Conservation (phyloP, 306 rosid species). For the Calophaca sinica region DNA sequence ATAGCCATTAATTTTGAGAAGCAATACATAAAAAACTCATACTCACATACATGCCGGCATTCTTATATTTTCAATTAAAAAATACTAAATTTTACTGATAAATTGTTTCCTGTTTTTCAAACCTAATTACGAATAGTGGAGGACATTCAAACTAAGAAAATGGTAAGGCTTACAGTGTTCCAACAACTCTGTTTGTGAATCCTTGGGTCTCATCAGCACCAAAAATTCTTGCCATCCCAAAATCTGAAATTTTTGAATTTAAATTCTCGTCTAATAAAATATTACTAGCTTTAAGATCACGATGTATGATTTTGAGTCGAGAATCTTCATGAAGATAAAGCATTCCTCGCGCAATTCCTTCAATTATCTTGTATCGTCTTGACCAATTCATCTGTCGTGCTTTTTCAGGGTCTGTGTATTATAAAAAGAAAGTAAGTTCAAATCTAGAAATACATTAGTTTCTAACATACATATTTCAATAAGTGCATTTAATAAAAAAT, state of each 20-base stretch:
- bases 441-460: not conserved
- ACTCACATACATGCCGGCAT: no score
- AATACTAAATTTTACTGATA: no score
- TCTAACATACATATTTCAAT: no score
- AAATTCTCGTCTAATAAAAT: slow-evolving; percentile 52
- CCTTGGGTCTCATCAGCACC: slow-evolving; percentile 50
- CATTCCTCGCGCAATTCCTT: slow-evolving; percentile 46
- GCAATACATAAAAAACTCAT: no score
- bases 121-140: not conserved
- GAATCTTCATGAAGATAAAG: slow-evolving; percentile 52
- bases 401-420: slow-evolving; percentile 39
- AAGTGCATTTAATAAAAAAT: not conserved
- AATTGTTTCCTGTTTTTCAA: not conserved
- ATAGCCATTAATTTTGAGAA: not conserved
- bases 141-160: not conserved
- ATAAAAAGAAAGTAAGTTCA: not conserved
- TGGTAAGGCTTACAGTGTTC: slow-evolving; percentile 54
- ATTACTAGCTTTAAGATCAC: slow-evolving; percentile 54
- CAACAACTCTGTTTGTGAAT: slow-evolving; percentile 54
- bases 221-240: slow-evolving; percentile 56
- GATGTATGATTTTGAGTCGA: slow-evolving; percentile 41
- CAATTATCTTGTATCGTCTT: slow-evolving; percentile 49
- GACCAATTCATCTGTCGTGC: slow-evolving; percentile 51
- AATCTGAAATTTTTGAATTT: slow-evolving; percentile 58
- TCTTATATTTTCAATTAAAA: no score